Conservation (phyloP, 352 stramenopile genomes). For the Globisporangium yorkense region DNA sequence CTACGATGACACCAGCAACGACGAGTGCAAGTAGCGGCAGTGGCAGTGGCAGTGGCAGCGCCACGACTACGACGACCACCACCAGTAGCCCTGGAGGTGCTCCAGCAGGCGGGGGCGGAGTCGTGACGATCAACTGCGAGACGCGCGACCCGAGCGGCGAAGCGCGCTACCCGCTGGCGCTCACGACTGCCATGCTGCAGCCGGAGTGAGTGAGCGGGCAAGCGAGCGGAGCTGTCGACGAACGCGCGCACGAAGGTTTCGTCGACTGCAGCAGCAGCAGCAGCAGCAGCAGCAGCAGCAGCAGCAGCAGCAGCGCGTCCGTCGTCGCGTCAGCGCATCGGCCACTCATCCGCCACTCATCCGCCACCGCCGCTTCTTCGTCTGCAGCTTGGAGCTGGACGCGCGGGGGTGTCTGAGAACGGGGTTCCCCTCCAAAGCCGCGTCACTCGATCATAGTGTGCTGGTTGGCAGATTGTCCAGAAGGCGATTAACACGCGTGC, state of each 20-base stretch:
- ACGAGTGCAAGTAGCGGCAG: background rate
- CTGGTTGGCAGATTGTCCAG: too few species aligned
- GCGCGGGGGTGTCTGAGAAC: too few species aligned
- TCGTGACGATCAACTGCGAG: conserved; percentile 16
- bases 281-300: too few species aligned
- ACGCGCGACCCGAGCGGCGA: conserved; percentile 22
- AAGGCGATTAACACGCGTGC: too few species aligned
- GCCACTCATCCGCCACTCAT: too few species aligned
- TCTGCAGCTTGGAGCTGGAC: too few species aligned
- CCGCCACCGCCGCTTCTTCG: too few species aligned
- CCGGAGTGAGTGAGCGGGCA: background rate
- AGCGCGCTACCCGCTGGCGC: conserved; percentile 20
- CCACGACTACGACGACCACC: background rate
- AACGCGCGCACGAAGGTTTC: background rate
- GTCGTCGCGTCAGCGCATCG: too few species aligned
- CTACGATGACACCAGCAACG: background rate
- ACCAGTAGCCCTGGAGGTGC: background rate
- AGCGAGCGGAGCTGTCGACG: background rate
- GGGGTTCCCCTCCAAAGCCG: too few species aligned
- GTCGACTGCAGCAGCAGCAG: too few species aligned
- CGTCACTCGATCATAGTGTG: too few species aligned
- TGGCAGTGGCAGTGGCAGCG: background rate
- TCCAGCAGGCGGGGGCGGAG: background rate
- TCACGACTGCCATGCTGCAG: conserved; percentile 16
- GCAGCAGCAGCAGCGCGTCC: too few species aligned